Base-by-base conservation (phyloP, 2,329 filamentous ascomycete species). In the Zymoseptoria passerinii region DNA sequence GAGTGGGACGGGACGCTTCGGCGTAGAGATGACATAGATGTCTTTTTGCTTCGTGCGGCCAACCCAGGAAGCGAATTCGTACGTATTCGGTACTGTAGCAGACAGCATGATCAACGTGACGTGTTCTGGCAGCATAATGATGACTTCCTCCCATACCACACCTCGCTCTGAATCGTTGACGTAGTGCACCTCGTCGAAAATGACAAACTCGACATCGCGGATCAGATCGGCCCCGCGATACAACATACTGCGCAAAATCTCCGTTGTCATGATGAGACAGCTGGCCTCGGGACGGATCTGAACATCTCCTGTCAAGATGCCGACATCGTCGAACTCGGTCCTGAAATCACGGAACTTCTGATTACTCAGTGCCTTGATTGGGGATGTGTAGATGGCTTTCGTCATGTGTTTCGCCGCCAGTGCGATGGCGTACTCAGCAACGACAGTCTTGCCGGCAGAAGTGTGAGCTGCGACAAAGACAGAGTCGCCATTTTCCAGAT, bases 121-220 rank as follows among this genome's bases (percentile, higher is more conserved):
- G 75, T 99, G 94, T 71, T 96, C 92, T 0, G 94, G 94, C 57
- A 99, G 81, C 94, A 99, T 97, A 69, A 99, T 99, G 70, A 99
- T 99, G 68, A 99, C 94, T 74, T 99, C 94, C 74, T 99, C 94
- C 94, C 94, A 99, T 0, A 99, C 94, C 5, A 99, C 94, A 69
- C 94, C 94, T 75, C 94, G 84, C 73, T 97, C 94, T 27, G 88
- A 82, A 72, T 99, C 94, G 70, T 97, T 99, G 64, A 99, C 92
- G 71, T 99, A 99, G 75, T 99, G 94, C 1, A 99, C 94, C 74
- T 99, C 94, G 68, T 99, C 94, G 63, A 99, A 99, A 53, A 99
- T 96, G 66, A 99, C 94, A 72, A 95, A 99, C 66, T 99, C 94
- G 8, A 99, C 94, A 70, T 99, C 94, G 66, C 94, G 84, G 65